A percentile compares a stretch with the other conserved stretches of the same genome.
Conservation (phyloP, 139 green algal genomes). For the Yamagishiella unicocca region DNA sequence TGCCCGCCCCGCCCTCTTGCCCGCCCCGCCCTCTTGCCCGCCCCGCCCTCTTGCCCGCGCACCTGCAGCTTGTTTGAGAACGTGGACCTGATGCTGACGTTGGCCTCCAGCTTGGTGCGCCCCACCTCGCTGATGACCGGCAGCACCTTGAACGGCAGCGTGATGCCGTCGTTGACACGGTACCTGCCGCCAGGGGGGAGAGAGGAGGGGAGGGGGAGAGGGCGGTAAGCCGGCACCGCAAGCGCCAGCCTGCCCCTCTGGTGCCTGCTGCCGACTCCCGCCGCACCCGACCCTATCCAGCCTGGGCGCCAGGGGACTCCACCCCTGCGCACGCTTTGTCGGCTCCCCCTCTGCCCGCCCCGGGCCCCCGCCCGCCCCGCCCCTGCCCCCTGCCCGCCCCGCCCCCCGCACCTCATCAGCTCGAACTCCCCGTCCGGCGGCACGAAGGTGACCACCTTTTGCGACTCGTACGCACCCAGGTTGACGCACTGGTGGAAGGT, state of each 20-base stretch:
- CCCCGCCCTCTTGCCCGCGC: slow-evolving; percentile 18
- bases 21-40: too few species aligned
- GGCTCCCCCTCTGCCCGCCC: background rate
- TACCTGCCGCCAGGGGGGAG: slow-evolving; percentile 52
- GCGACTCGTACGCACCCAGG: slow-evolving; percentile 72
- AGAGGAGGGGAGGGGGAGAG: background rate
- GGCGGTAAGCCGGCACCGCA: too few species aligned
- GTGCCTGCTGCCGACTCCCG: too few species aligned
- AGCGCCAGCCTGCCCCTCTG: too few species aligned
- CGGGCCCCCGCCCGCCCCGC: too few species aligned
- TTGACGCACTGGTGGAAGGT: slow-evolving; percentile 98
- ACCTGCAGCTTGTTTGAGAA: slow-evolving; percentile 88
- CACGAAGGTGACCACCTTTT: slow-evolving; percentile 87
- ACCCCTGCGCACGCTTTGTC: too few species aligned
- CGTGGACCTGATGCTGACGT: slow-evolving; percentile 70
- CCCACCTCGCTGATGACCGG: slow-evolving; percentile 94
- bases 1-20: too few species aligned
- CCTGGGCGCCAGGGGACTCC: too few species aligned
- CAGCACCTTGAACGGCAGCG: slow-evolving; percentile 93
- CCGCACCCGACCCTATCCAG: too few species aligned
- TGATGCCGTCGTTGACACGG: slow-evolving; percentile 82
- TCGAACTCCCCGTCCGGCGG: slow-evolving; percentile 98
- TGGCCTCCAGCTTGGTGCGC: slow-evolving; percentile 88
- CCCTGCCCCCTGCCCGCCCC: background rate
- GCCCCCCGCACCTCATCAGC: slow-evolving; percentile 85